These are phyloP conservation scores for Starmerella potacharoeniae DNA, from an alignment of 805 yeast species.

Conservation along the genomic window DNA sequence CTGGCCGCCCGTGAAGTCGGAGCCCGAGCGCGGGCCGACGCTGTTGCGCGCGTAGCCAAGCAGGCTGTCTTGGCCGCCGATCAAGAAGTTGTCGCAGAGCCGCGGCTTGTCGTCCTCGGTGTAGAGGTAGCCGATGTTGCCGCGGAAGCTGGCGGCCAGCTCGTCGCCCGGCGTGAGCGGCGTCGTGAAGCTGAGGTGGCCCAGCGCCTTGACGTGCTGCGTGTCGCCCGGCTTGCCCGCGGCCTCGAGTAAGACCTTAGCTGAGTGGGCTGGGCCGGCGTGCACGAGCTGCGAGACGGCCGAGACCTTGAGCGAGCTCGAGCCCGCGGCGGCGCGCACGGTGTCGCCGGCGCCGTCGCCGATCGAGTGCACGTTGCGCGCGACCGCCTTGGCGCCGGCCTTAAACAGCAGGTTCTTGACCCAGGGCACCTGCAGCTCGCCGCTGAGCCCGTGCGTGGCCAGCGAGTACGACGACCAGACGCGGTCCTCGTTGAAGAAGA, in stretches of 20 bases:
- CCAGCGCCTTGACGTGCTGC: conserved; percentile 23
- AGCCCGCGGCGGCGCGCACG: conserved; percentile 51
- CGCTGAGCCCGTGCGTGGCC: conserved; percentile 34
- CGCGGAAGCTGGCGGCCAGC: conserved; percentile 18
- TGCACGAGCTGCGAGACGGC: conserved; percentile 33
- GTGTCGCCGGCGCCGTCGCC: conserved; percentile 43
- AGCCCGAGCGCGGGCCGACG: conserved; percentile 47
- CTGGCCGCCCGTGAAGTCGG: conserved; percentile 56
- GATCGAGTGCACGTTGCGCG: conserved; percentile 44
- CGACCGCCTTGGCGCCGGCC: conserved; percentile 48
- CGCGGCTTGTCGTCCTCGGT: conserved; percentile 33
- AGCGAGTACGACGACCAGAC: conserved; percentile 46
- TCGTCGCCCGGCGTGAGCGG: conserved; percentile 19
- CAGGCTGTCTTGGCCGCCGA: conserved; percentile 62
- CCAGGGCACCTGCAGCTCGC: conserved; percentile 31
- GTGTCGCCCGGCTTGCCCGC: conserved; percentile 28
- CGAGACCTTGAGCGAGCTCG: conserved; percentile 41
- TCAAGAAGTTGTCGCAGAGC: conserved; percentile 63
- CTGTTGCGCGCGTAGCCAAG: conserved; percentile 57
- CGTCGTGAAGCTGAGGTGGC: conserved; percentile 9
- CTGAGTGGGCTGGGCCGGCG: conserved; percentile 10
- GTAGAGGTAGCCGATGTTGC: conserved; percentile 19
- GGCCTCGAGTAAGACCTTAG: conserved; percentile 30
- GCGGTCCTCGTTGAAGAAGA: conserved; percentile 44
- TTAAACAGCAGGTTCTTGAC: conserved; percentile 16